Conservation (phyloP, 1,139 yeast genomes). For the Yamadazyma pseudoaaseri region DNA sequence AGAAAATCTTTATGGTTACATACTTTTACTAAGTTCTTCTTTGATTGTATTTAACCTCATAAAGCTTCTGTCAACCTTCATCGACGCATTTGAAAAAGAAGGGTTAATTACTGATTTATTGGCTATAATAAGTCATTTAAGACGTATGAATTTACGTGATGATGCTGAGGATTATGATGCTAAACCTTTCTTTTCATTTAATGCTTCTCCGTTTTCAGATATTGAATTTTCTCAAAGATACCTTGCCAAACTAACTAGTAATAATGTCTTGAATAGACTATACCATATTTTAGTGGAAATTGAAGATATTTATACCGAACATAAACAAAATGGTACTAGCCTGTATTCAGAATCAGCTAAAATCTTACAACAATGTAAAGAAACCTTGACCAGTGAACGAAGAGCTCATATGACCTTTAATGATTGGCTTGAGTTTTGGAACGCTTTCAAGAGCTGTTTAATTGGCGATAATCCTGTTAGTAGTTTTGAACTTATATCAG, state of each 20-base stretch:
- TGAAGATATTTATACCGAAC: slow-evolving; percentile 17
- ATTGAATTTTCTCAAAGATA: slow-evolving; percentile 33
- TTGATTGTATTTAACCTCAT: slow-evolving; percentile 14
- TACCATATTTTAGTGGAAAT: slow-evolving; percentile 20
- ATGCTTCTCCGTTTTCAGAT: slow-evolving; percentile 29
- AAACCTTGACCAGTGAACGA: slow-evolving; percentile 12
- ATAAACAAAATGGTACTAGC: slow-evolving; percentile 15
- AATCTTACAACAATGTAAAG: slow-evolving; percentile 18
- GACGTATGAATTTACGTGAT: slow-evolving; percentile 7
- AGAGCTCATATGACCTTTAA: slow-evolving; percentile 20
- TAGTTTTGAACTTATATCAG: slow-evolving; percentile 72
- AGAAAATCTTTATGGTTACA: slow-evolving; percentile 11
- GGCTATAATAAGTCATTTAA: slow-evolving; percentile 18
- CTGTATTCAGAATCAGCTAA: slow-evolving; percentile 19
- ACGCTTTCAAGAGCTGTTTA: slow-evolving; percentile 32
- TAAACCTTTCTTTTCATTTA: slow-evolving; percentile 15
- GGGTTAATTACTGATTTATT: slow-evolving; percentile 63
- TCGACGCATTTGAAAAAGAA: slow-evolving; percentile 61
- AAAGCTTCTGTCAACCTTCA: slow-evolving; percentile 18
- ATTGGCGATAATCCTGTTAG: slow-evolving; percentile 38
- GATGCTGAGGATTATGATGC: slow-evolving; percentile 10
- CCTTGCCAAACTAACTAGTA: slow-evolving; percentile 21
- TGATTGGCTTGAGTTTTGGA: slow-evolving; percentile 52
- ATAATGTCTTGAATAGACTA: slow-evolving; percentile 19
- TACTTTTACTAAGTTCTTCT: slow-evolving; percentile 12